Conservation (phyloP, 2,329 filamentous ascomycete genomes). For the Tothia fuscella region DNA sequence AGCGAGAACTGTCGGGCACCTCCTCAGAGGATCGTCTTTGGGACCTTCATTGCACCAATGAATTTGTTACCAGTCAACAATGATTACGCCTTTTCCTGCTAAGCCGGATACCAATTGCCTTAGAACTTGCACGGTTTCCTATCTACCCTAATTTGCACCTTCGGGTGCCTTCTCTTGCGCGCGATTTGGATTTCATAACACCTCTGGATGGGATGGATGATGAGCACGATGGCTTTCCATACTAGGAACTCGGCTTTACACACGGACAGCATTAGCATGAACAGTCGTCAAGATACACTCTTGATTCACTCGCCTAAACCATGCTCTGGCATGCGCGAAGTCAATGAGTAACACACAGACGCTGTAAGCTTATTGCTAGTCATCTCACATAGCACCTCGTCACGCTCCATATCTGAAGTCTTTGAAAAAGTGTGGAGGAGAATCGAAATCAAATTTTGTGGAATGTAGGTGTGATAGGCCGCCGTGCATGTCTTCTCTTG, state of each 20-base stretch:
- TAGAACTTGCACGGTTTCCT: constrained; percentile 3
- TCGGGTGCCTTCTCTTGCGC: constrained; percentile 24
- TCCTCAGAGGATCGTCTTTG: constrained; percentile 36
- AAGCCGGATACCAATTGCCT: constrained; percentile 15
- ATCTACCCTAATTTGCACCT: constrained; percentile 17
- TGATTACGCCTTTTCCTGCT: constrained; percentile 12
- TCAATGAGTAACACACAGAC: constrained; percentile 7
- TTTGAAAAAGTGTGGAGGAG: neutral
- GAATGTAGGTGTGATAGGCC: too few relatives aligned
- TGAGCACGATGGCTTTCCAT: constrained; percentile 3
- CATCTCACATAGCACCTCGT: constrained; percentile 2
- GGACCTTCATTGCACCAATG: constrained; percentile 29
- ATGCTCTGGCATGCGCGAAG: constrained; percentile 1
- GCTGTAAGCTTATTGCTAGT: neutral
- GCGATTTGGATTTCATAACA: constrained; percentile 15
- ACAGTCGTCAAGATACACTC: too few relatives aligned
- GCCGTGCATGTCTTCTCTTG: too few relatives aligned
- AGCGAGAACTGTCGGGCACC: constrained; percentile 37
- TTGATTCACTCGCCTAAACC: too few relatives aligned
- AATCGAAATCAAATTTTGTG: too few relatives aligned
- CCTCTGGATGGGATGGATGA: constrained; percentile 20
- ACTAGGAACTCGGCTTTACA: constrained; percentile 1
- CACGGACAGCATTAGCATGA: constrained; percentile 3
- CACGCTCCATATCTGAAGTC: constrained; percentile 4
- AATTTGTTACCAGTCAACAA: constrained; percentile 11